These are phyloP conservation scores for Sporothrix inflata DNA, from an alignment of 2,329 filamentous ascomycete genomes.

Conservation along the genomic window DNA sequence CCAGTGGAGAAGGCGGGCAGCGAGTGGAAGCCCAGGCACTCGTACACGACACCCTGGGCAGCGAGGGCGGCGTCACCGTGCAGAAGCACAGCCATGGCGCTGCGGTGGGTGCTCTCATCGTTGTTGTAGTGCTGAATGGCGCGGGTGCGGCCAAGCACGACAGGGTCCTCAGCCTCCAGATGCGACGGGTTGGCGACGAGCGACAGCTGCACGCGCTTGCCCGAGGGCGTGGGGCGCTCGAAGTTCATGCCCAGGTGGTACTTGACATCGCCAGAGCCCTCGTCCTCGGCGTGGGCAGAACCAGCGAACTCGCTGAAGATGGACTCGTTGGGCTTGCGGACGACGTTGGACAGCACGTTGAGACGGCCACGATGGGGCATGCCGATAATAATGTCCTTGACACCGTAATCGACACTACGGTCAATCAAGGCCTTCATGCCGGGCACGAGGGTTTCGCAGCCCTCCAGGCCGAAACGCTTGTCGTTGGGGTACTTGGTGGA, in stretches of 20 bases:
- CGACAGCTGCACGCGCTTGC: conserved; percentile 98
- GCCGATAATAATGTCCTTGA: conserved; percentile 99
- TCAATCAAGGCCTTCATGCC: conserved; percentile 99
- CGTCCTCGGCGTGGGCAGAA: conserved; percentile 82
- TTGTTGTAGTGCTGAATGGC: conserved; percentile 99
- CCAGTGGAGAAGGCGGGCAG: conserved; percentile 96
- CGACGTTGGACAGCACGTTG: conserved; percentile 97
- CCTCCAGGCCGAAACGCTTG: conserved; percentile 98
- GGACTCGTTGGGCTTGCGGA: conserved; percentile 98
- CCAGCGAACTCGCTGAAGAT: conserved; percentile 99
- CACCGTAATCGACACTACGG: conserved; percentile 95
- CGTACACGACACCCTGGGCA: conserved; percentile 95
- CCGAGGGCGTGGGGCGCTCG: conserved; percentile 94
- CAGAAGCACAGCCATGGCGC: conserved; percentile 92
- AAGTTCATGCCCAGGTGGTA: conserved; percentile 99
- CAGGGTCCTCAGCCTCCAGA: conserved; percentile 96
- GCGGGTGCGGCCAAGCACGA: conserved; percentile 95
- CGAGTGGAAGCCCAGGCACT: conserved; percentile 96
- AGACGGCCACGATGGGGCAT: conserved; percentile 99
- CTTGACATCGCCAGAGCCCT: conserved; percentile 98
- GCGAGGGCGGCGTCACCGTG: conserved; percentile 98
- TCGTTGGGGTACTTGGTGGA: conserved; percentile 99
- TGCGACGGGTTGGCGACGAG: conserved; percentile 98
- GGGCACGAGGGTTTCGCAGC: conserved; percentile 93
- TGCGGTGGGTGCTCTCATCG: conserved; percentile 84